Conservation (phyloP, 257 asterid species). For the Scutellaria minor region DNA sequence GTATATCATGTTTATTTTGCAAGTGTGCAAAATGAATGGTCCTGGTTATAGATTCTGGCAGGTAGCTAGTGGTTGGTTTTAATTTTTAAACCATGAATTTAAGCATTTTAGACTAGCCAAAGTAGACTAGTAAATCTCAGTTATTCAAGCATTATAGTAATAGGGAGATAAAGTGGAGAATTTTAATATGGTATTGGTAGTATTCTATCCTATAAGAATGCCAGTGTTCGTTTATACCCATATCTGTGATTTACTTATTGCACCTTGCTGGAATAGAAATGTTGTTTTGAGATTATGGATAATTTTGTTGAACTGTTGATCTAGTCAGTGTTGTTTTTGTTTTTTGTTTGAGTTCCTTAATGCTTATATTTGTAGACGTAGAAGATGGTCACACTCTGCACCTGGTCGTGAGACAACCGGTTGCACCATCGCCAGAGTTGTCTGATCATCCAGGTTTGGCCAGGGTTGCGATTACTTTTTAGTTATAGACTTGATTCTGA, state of each 20-base stretch:
- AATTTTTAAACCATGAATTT: background rate
- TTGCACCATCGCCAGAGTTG: conserved; percentile 52
- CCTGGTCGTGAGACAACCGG: conserved; percentile 87
- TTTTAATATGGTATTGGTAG: background rate
- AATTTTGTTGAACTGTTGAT: conserved; percentile 6
- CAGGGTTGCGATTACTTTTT: conserved; percentile 2
- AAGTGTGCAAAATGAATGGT: background rate
- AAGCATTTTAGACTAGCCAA: background rate
- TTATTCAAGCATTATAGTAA: background rate
- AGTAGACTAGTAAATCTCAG: background rate
- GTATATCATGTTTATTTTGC: too few species aligned
- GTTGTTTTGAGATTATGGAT: conserved; percentile 16
- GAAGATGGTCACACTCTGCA: conserved; percentile 99
- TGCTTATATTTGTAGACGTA: conserved; percentile 61
- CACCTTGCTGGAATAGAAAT: conserved; percentile 4
- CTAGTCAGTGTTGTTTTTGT: background rate
- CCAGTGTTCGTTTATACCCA: conserved; percentile 15
- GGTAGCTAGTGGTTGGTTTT: background rate
- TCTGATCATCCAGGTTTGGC: conserved; percentile 67
- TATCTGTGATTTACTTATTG: background rate
- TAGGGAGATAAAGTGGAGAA: background rate
- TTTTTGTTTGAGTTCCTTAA: conserved; percentile 59
- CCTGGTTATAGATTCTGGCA: background rate
- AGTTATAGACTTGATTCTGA: conserved; percentile 21
- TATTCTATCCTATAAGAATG: conserved; percentile 10